Evolutionary conservation across 169 alveolate genomes (phyloP), one percentile per base, ranked within the genome.

Genomic region (Ichthyophthirius multifiliis): DNA sequence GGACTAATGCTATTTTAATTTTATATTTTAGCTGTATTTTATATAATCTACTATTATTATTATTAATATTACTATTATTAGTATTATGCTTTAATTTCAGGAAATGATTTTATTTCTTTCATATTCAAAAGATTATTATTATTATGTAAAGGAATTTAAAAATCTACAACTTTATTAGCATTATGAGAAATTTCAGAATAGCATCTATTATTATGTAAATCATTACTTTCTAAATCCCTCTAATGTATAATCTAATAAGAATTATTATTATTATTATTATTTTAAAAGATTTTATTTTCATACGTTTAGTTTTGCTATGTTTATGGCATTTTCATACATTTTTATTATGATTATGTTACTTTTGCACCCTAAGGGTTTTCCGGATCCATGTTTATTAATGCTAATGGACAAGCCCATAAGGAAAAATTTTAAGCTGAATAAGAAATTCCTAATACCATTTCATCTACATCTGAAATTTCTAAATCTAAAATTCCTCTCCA

Each of bases 401-500:
- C 41, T 16, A 67, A 39, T 37, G 77, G 77, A 37, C 77, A 67
- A 20, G 64, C 77, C 77, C 77, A 67, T n/a, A 67, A 41, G 3
- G 64, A 41, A 67, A 67, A 67, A 4, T 5, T 9, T 7, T 35
- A 67, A 35, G 20, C 7, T 18, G 43, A 34, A 18, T 47, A 35
- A 16, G 77, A 35, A 39, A 67, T 7, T 18, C 87, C 87, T 4
- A 82, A 18, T 27, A 82, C 5, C 62, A 71, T 62, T 3, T 48
- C 75, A 30, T 77, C 79, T 5, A 35, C 45, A 2, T 65, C 77
- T 10, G 75, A 27, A 23, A 55, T 39, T 15, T 45, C 32, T n/a
- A 85, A 1, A 74, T 85, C 90, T 47, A 34, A 62, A 7, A 85
- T 76, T 39, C 83, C 84, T 77, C 82, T 81, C 86, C 92, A 86